Base-by-base conservation (phyloP, 306 rosid genomes). In the Cucurbita pepo region DNA sequence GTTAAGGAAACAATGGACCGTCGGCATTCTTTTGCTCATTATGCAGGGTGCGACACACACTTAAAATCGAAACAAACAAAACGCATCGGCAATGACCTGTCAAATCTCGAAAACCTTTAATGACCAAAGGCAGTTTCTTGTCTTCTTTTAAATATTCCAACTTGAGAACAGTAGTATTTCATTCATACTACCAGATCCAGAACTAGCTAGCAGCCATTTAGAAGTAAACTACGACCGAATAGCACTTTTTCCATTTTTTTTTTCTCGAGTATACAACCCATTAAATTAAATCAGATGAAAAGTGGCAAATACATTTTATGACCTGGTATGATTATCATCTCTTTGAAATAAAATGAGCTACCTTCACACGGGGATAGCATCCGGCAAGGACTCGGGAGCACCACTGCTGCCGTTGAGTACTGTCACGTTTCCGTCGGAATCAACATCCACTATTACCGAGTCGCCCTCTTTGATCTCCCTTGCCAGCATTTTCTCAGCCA, bases 401-500 rank as follows among this genome's bases (percentile, higher is more conserved):
- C 97, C 93, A 50, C 80, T 84, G 81, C 83, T 85, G 41, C 98
- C 96, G 7, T 90, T 90, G 63, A 93, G 96, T 41, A 93, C 98
- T 8, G 89, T 88, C 61, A 93, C 98, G 10, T 90, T 93, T 4
- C 98, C 98, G 12, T 93, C 96, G 51, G 98, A 81, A 63, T 93
- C 98, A 0, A 89, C 90, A 65, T 93, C 98, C 63, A 90, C 96
- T n/a, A 90, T 93, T 55, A 90, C 96, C 0, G 96, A 93, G 77
- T 92, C 97, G 0, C 97, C 97, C 83, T 88, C 97, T 61, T 90
- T 90, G 76, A 92, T 92, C 83, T 90, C 97, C 74, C 97, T 81
- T 1, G 96, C 85, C 56, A 92, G 96, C 96, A 92, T 90, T 96
- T 92, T 92, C 85, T 92, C 97, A 4, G 96, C 97, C 97, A 92